These are phyloP conservation scores for Dorcoceras hygrometricum DNA, from an alignment of 257 asterid species.

Conservation along the genomic window DNA sequence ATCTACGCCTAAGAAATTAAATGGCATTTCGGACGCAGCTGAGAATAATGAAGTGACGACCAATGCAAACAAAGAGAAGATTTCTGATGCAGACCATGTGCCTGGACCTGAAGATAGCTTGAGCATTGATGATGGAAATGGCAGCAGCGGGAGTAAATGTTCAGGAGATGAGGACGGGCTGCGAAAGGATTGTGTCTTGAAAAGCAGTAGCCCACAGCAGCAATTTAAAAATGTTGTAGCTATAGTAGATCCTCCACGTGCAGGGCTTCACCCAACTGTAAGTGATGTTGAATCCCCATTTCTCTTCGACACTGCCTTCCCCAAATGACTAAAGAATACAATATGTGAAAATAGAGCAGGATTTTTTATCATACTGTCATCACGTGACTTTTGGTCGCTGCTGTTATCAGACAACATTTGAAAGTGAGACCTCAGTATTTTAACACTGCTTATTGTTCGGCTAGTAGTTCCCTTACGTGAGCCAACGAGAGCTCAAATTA, in stretches of 20 bases:
- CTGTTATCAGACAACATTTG: not conserved
- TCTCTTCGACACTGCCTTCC: not conserved
- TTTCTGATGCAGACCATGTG: conserved; percentile 25
- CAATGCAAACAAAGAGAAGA: conserved; percentile 31
- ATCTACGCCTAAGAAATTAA: conserved; percentile 44
- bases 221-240: conserved; percentile 83
- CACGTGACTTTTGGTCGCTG: not conserved
- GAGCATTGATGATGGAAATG: conserved; percentile 34
- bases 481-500: not conserved
- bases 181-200: conserved; percentile 33
- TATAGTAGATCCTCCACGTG: conserved; percentile 98
- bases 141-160: conserved; percentile 28
- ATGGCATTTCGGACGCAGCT: conserved; percentile 29
- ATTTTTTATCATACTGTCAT: not conserved
- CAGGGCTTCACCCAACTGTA: conserved; percentile 98
- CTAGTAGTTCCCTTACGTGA: not conserved
- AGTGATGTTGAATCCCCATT: conserved; percentile 33
- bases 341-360: not conserved
- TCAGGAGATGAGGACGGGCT: conserved; percentile 30
- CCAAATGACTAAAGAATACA: conserved; percentile 3
- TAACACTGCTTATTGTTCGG: not conserved
- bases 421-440: not conserved
- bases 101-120: conserved; percentile 37
- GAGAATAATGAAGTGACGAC: conserved; percentile 35
- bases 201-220: conserved; percentile 30